Evolutionary conservation across 306 rosid genomes (phyloP), one percentile per base, ranked within the genome.

Genomic region (Prosopis cineraria): DNA sequence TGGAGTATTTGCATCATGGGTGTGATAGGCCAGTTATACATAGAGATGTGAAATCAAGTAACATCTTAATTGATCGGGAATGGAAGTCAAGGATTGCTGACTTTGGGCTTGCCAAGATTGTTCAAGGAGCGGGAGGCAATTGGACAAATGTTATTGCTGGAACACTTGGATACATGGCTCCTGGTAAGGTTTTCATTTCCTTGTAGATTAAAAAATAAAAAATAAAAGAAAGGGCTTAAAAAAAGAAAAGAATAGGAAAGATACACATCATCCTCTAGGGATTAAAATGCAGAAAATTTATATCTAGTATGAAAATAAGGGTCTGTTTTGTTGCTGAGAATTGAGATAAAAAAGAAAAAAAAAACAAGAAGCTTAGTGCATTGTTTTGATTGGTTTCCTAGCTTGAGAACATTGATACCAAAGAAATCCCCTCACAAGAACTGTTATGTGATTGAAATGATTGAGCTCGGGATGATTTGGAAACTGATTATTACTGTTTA

Each of bases 1-100:
- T 90, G 76, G 92, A 88, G 81, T 86, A 90, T 81, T 88, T 90
- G 2, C 94, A 90, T 78, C 92, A 90, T 77, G 91, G 94, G 0
- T 82, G 84, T 72, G 86, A 84, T 10, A 75, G 88, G 64, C 89
- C 90, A 1, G 92, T 90, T 30, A 84, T 90, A 37, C 94, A 90
- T 66, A 70, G 94, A 19, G 94, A 90, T 79, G 94, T 90, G 62
- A 88, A 90, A 70, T 88, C 91, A 2, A 88, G 94, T 60, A 90
- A 90, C 30, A 90, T 90, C 60, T 79, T 90, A 63, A 68, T 90
- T 76, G 90, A 90, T 72, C 84, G 45, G 64, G 82, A 84, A 43
- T 90, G 87, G 94, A 88, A 84, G 85, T 90, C 94, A 19, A 86
- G 73, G 72, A 90, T 90, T 67, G 94, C 94, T 64, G 94, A 90